phyloP scores from a whole-genome alignment of 495 filamentous ascomycete genomes.

The Bryoglossum gracile region DNA sequence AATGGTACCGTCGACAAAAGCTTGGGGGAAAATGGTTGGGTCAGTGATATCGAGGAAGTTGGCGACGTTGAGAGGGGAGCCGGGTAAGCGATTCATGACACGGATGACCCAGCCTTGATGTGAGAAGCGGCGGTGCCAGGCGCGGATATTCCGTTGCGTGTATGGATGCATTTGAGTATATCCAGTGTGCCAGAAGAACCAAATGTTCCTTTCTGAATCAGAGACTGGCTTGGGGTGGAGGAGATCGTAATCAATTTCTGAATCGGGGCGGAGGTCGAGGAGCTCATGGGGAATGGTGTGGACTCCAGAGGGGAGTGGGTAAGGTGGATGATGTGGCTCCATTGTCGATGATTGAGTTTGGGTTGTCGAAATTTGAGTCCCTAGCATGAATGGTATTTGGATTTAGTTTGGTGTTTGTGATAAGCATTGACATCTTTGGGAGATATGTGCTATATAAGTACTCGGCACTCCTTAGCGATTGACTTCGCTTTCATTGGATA shows the following conservation, averaged over 20 bases:
- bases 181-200: slow-evolving; percentile 50
- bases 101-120: slow-evolving; percentile 45
- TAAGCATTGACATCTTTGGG: no score
- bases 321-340: no score
- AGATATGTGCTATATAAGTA: no score
- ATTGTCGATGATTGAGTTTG: no score
- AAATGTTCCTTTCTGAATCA: slow-evolving; percentile 45
- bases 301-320: slow-evolving; percentile 29
- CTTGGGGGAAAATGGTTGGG: slow-evolving; percentile 36
- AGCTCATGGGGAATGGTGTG: slow-evolving; percentile 27
- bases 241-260: slow-evolving; percentile 38
- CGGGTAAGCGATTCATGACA: slow-evolving; percentile 37
- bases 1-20: slow-evolving; percentile 40
- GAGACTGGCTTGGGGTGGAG: slow-evolving; percentile 34
- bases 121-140: slow-evolving; percentile 46
- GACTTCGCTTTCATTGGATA: no score
- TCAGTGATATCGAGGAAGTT: slow-evolving; percentile 42
- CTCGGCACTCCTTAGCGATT: no score
- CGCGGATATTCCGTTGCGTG: slow-evolving; percentile 46
- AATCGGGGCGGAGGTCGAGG: slow-evolving; percentile 40
- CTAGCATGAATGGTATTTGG: no score
- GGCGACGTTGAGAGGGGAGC: slow-evolving; percentile 39
- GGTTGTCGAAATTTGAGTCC: no score
- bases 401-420: no score
- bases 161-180: slow-evolving; percentile 42